These are phyloP conservation scores for Sporothrix sp. DNA, from an alignment of 2,329 filamentous ascomycete species.

Conservation along the genomic window DNA sequence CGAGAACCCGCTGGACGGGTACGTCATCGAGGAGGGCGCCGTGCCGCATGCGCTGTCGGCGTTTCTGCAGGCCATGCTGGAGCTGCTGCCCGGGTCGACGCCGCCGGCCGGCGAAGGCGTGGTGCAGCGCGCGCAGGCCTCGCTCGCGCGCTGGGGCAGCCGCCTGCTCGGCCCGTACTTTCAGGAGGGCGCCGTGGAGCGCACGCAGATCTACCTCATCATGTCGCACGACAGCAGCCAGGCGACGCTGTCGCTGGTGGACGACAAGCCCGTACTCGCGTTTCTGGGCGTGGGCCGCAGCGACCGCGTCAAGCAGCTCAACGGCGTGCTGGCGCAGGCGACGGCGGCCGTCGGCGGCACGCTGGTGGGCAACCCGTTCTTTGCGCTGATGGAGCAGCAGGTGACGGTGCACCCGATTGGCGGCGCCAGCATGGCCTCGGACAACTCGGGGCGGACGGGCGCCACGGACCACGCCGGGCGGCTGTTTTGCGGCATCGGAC, in stretches of 20 bases:
- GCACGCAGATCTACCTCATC: constrained; percentile 54
- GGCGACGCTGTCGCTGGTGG: constrained; percentile 46
- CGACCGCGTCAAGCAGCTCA: constrained; percentile 43
- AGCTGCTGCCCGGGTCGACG: constrained; percentile 40
- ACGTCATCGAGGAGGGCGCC: constrained; percentile 54
- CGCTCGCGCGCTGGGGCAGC: constrained; percentile 40
- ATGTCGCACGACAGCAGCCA: constrained; percentile 60
- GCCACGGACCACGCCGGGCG: constrained; percentile 53
- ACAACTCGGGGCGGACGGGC: constrained; percentile 46
- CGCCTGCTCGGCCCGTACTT: constrained; percentile 50
- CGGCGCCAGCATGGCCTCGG: constrained; percentile 52
- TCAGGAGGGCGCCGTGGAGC: constrained; percentile 44
- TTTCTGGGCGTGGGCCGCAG: constrained; percentile 50
- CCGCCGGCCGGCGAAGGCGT: constrained; percentile 30
- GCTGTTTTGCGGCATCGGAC: constrained; percentile 43
- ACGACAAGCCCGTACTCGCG: constrained; percentile 50
- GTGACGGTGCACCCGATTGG: constrained; percentile 58
- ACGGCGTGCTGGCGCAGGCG: constrained; percentile 41
- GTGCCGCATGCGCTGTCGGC: constrained; percentile 47
- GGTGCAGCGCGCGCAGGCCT: constrained; percentile 34
- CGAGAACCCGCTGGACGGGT: constrained; percentile 48
- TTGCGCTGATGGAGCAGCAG: constrained; percentile 44
- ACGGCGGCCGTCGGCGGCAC: constrained; percentile 51
- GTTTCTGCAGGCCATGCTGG: constrained; percentile 48
- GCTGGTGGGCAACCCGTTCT: constrained; percentile 49